Percentiles rank a stretch among this genome's conserved stretches.
phyloP scores from a whole-genome alignment of 2,329 filamentous ascomycete genomes.

The Aspergillus calidoustus region DNA sequence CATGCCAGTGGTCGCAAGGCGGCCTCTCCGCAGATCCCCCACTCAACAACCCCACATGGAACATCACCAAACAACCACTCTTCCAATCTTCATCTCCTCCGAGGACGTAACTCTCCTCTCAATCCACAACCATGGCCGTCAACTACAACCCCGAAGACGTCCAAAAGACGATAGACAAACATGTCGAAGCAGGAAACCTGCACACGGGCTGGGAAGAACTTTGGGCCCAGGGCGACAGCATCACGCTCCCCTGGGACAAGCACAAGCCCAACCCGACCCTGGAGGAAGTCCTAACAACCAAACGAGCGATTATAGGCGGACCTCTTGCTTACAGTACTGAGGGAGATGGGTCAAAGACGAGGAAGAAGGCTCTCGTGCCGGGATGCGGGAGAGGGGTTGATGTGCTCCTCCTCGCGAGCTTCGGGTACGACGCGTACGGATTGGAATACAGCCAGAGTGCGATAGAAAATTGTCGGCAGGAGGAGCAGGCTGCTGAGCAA shows the following conservation, averaged over 20 bases:
- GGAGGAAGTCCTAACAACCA: slow-evolving; percentile 55
- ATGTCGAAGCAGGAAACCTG: slow-evolving; percentile 9
- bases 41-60: background rate
- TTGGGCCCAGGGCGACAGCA: slow-evolving; percentile 56
- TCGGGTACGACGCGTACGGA: slow-evolving; percentile 78
- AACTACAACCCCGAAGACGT: slow-evolving; percentile 3
- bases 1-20: background rate
- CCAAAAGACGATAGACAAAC: slow-evolving; percentile 13
- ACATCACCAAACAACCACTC: background rate
- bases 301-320: slow-evolving; percentile 42
- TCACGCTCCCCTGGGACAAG: slow-evolving; percentile 63
- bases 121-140: background rate
- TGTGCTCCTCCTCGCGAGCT: slow-evolving; percentile 72
- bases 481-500: background rate
- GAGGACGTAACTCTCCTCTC: background rate
- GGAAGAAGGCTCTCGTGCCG: slow-evolving; percentile 71
- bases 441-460: slow-evolving; percentile 57
- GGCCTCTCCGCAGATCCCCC: background rate
- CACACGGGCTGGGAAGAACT: slow-evolving; percentile 57
- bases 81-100: background rate
- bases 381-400: slow-evolving; percentile 85
- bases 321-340: slow-evolving; percentile 29
- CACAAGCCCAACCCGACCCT: slow-evolving; percentile 64
- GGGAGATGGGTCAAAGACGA: slow-evolving; percentile 28
- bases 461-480: slow-evolving; percentile 9